Conservation (phyloP, 345 rosid genomes). For the Aethionema arabicum region DNA sequence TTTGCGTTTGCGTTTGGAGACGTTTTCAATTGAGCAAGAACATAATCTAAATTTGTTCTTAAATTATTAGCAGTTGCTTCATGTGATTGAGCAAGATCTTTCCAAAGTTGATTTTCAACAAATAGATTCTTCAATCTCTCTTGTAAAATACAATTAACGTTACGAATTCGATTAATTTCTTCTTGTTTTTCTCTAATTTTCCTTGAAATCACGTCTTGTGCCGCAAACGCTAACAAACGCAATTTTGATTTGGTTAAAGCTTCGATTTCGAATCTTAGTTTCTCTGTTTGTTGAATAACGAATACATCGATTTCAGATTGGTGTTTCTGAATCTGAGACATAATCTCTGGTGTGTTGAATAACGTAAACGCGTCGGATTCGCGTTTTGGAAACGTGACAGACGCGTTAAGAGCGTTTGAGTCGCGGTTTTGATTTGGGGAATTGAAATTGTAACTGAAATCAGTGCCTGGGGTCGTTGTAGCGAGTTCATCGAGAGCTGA, state of each 20-base stretch:
- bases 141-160: slow-evolving; percentile 62
- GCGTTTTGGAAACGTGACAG: slow-evolving; percentile 37
- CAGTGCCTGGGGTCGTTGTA: slow-evolving; percentile 49
- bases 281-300: slow-evolving; percentile 57
- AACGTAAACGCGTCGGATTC: slow-evolving; percentile 37
- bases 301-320: slow-evolving; percentile 56
- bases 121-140: slow-evolving; percentile 53
- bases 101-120: slow-evolving; percentile 65
- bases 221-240: slow-evolving; percentile 46
- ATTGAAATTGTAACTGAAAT: slow-evolving; percentile 48
- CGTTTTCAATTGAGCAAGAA: slow-evolving; percentile 59
- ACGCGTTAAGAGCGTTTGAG: slow-evolving; percentile 32
- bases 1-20: slow-evolving; percentile 22
- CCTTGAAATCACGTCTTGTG: slow-evolving; percentile 45
- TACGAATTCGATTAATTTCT: slow-evolving; percentile 51
- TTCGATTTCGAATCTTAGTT: slow-evolving; percentile 58
- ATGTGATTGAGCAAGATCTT: slow-evolving; percentile 60
- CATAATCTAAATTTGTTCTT: slow-evolving; percentile 54
- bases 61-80: slow-evolving; percentile 70
- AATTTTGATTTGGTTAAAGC: slow-evolving; percentile 55
- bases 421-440: slow-evolving; percentile 36
- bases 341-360: slow-evolving; percentile 37
- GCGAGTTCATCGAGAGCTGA: slow-evolving; percentile 38
- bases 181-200: slow-evolving; percentile 65
- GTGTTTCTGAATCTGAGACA: slow-evolving; percentile 50